phyloP scores from a whole-genome alignment of 345 rosid species.

The Erodium maritimum region DNA sequence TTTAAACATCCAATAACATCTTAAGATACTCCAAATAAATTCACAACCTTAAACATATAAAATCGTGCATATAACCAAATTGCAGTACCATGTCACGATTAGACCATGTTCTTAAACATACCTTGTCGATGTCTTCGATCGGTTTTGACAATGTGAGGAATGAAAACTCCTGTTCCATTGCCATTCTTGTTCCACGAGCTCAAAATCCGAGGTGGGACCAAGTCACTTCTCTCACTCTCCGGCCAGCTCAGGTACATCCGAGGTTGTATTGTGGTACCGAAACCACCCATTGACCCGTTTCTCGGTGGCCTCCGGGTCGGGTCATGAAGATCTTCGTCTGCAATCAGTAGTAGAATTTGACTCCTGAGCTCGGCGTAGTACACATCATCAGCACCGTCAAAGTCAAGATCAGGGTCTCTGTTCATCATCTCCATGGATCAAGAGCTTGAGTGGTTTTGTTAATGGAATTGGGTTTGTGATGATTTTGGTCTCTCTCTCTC shows the following conservation, averaged over 20 bases:
- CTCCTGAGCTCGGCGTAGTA: slow-evolving; percentile 24
- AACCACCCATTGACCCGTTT: not conserved
- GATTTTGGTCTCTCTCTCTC: too few relatives aligned
- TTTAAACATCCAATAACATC: not conserved
- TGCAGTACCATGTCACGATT: too few relatives aligned
- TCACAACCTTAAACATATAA: too few relatives aligned
- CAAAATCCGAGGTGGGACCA: slow-evolving; percentile 17
- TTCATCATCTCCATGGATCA: not conserved
- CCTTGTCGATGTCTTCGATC: slow-evolving; percentile 16
- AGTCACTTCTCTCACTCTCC: slow-evolving; percentile 4
- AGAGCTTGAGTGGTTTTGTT: not conserved
- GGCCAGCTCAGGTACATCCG: slow-evolving; percentile 20
- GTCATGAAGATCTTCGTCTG: slow-evolving; percentile 15
- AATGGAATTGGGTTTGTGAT: not conserved
- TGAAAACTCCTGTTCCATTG: slow-evolving; percentile 49
- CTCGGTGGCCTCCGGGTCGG: not conserved
- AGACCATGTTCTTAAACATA: not conserved
- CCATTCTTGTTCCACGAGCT: slow-evolving; percentile 18
- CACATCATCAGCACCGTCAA: slow-evolving; percentile 21
- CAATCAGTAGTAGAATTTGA: slow-evolving; percentile 35
- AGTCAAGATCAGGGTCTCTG: slow-evolving; percentile 1
- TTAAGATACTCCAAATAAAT: not conserved
- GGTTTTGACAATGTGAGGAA: slow-evolving; percentile 21
- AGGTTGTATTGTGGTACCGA: slow-evolving; percentile 6
- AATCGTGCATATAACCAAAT: too few relatives aligned